Base-by-base conservation (phyloP, 2,329 filamentous ascomycete genomes). In the Curvularia sp. region DNA sequence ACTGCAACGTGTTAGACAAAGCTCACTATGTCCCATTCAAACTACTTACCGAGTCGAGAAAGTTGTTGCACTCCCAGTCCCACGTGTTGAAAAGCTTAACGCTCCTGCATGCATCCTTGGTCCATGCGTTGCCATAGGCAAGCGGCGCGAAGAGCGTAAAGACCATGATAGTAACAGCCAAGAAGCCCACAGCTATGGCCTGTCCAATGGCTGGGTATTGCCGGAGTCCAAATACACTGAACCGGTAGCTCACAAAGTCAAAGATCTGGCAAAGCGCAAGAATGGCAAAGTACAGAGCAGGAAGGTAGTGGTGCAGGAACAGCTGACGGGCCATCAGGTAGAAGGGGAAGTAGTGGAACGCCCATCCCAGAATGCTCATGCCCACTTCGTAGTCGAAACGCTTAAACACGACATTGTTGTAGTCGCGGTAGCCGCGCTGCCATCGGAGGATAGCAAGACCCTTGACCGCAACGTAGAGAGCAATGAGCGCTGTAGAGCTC, bases 61-160 rank as follows among this genome's bases (percentile, higher is more conserved):
- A 99, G 60, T 86, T 93, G 78, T 96, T 97, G 85, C 95, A 99
- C 78, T 99, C 95, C 86, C 94, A 99, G 76, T 99, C 95, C 95
- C 95, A 99, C 1, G 88, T 89, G 58, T 85, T 82, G 74, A 98
- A 89, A 12, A 99, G 82, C 83, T 98, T 98, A 61, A 95, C 89
- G 56, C 87, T 88, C 67, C 87, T 88, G 84, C 95, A 99, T 72
- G 95, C 89, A 58, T 85, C 81, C 82, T 92, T 91, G 51, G 94
- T 99, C 95, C 95, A 99, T 51, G 88, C 83, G 75, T 96, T 97
- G 61, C 95, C 95, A 73, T 99, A 99, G 10, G 91, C 88, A 38
- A 99, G 84, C 39, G 95, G 95, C 9, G 93, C 87, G 76, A 92
- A 96, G n/a, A 97, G 81, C 1, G 85, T 84, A 75, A 98, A 99